Conservation (phyloP, 2,329 filamentous ascomycete genomes). For the Reticulascus tulasneorum region DNA sequence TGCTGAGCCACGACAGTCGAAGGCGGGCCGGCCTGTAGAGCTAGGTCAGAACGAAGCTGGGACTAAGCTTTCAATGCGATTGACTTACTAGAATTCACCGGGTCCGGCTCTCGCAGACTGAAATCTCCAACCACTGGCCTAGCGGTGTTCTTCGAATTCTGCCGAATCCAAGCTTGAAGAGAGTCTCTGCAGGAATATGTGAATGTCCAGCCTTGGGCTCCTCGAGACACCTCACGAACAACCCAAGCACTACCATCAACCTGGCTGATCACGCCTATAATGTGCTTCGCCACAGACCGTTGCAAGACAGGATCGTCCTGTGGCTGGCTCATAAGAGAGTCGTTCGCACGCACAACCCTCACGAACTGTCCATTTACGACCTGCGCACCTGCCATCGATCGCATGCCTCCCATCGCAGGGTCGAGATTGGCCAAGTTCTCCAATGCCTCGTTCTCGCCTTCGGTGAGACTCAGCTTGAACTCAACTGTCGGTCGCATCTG, state of each 20-base stretch:
- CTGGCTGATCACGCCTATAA: conserved; percentile 37
- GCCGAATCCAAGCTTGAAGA: conserved; percentile 44
- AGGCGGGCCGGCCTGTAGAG: conserved; percentile 49
- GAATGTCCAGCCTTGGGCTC: conserved; percentile 48
- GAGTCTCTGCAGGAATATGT: conserved; percentile 52
- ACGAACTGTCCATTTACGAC: conserved; percentile 20
- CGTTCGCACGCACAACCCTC: conserved; percentile 38
- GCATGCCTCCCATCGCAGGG: conserved; percentile 26
- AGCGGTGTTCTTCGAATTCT: conserved; percentile 36
- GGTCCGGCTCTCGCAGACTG: conserved; percentile 43
- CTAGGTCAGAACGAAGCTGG: conserved; percentile 2
- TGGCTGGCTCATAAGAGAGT: conserved; percentile 46
- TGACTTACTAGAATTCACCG: conserved; percentile 37
- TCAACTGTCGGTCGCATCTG: conserved; percentile 41
- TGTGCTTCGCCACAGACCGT: conserved; percentile 43
- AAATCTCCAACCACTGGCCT: conserved; percentile 44
- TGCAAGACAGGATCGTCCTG: conserved; percentile 45
- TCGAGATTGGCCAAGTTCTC: conserved; percentile 33
- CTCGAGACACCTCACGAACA: conserved; percentile 39
- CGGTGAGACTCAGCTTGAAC: conserved; percentile 36
- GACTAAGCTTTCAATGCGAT: too few relatives aligned
- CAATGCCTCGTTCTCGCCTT: conserved; percentile 29
- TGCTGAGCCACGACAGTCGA: conserved; percentile 53
- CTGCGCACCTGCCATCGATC: conserved; percentile 11
- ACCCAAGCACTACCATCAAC: conserved; percentile 48